These are phyloP conservation scores for Pythium chondricola DNA, from an alignment of 352 stramenopile genomes.

Conservation along the genomic window DNA sequence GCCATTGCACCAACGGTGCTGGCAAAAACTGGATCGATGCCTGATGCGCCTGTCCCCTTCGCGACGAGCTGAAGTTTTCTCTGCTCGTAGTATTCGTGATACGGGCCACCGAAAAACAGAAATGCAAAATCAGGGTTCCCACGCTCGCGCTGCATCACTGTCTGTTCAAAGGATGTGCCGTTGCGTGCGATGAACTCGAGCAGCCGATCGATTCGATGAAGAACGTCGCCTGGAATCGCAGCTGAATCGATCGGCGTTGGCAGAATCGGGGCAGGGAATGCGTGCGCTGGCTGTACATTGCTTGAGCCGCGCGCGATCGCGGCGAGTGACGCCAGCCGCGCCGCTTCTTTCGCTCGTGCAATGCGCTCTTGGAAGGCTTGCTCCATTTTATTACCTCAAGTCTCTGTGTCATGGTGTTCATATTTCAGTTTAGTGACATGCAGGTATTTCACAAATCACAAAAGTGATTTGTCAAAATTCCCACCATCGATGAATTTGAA, in stretches of 20 bases:
- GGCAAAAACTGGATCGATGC: slow-evolving; percentile 4
- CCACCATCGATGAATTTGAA: too few species aligned
- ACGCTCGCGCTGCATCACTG: slow-evolving; percentile 31
- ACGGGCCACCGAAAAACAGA: slow-evolving; percentile 29
- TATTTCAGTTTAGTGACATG: too few species aligned
- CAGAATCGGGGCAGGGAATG: neutral
- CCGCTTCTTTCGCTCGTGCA: slow-evolving; percentile 43
- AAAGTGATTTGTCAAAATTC: too few species aligned
- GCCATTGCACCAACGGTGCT: slow-evolving; percentile 43
- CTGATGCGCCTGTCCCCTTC: neutral
- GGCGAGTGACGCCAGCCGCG: slow-evolving; percentile 43
- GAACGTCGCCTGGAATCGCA: slow-evolving; percentile 30
- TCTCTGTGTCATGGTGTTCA: too few species aligned
- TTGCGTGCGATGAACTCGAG: slow-evolving; percentile 59
- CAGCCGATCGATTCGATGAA: slow-evolving; percentile 47
- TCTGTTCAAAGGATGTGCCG: slow-evolving; percentile 45
- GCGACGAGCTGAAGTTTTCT: slow-evolving; percentile 30
- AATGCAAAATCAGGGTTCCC: slow-evolving; percentile 58
- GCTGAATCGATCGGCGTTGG: slow-evolving; percentile 1
- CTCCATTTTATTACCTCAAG: too few species aligned
- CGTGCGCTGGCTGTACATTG: too few species aligned
- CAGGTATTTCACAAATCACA: too few species aligned
- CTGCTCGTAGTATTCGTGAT: slow-evolving; percentile 47
- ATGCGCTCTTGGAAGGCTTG: slow-evolving; percentile 46
- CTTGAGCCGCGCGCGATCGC: slow-evolving; percentile 17